Evolutionary conservation across 306 rosid genomes (phyloP).

Genomic region (Casuarina equisetifolia): DNA sequence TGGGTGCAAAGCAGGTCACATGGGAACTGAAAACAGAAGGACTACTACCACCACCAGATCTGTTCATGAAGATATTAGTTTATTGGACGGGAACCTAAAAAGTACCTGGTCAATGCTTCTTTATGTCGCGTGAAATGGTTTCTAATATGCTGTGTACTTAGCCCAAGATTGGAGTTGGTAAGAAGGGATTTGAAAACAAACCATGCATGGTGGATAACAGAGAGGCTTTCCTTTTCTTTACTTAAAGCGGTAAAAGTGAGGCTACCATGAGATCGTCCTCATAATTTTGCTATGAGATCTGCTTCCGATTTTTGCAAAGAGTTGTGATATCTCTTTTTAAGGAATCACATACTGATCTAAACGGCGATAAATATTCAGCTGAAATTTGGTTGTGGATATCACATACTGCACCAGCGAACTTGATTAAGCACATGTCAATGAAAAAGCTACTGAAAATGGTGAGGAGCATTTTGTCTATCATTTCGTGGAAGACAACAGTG

Average conservation of each 20-base stretch:
- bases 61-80: slow-evolving; percentile 7
- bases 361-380: background rate
- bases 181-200: background rate
- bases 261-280: background rate
- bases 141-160: slow-evolving; percentile 7
- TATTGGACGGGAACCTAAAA: background rate
- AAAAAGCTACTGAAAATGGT: background rate
- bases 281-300: background rate
- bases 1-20: slow-evolving; percentile 30
- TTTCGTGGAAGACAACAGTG: slow-evolving; percentile 9
- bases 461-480: background rate
- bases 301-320: background rate
- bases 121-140: background rate
- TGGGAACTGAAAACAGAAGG: slow-evolving; percentile 5
- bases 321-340: no score
- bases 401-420: background rate
- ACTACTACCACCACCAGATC: slow-evolving; percentile 4
- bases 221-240: background rate
- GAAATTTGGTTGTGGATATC: background rate
- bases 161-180: slow-evolving; percentile 32
- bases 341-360: no score
- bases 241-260: no score
- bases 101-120: slow-evolving; percentile 21
- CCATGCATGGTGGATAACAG: background rate
- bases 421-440: background rate